Conservation (phyloP, 768 basidiomycete species). For the Tricholoma sp. region DNA sequence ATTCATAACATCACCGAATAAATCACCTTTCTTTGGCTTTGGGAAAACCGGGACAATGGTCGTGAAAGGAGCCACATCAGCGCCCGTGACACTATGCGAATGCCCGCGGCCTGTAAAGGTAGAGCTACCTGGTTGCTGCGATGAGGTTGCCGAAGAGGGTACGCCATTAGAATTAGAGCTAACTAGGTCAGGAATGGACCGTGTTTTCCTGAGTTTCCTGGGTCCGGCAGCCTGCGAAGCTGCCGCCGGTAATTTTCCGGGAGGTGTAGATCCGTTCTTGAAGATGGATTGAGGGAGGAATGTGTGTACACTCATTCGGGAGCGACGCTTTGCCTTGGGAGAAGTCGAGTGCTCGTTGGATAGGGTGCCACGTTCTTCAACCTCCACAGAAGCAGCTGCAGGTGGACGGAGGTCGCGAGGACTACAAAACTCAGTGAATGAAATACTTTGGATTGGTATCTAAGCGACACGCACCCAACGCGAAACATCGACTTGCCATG, state of each 20-base stretch:
- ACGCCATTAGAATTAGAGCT: constrained; percentile 23
- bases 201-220: constrained; percentile 66
- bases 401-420: constrained; percentile 61
- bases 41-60: constrained; percentile 23
- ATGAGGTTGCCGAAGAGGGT: constrained; percentile 5
- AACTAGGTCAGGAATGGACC: constrained; percentile 64
- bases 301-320: constrained; percentile 66
- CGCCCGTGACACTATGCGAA: constrained; percentile 75
- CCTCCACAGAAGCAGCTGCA: constrained; percentile 45
- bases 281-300: constrained; percentile 40
- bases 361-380: constrained; percentile 38
- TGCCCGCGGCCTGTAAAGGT: constrained; percentile 52
- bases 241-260: constrained; percentile 24
- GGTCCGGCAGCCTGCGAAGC: constrained; percentile 21
- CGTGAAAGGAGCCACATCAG: constrained; percentile 49
- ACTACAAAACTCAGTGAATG: constrained; percentile 27
- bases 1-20: constrained; percentile 63
- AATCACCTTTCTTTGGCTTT: constrained; percentile 33
- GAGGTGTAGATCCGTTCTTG: constrained; percentile 29
- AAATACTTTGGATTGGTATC: not conserved
- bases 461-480: constrained; percentile 53
- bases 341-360: constrained; percentile 33
- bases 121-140: constrained; percentile 18
- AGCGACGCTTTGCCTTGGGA: constrained; percentile 46
- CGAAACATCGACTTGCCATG: constrained; percentile 76